phyloP scores from a whole-genome alignment of 345 rosid species.

The Noccaea bulbosa region DNA sequence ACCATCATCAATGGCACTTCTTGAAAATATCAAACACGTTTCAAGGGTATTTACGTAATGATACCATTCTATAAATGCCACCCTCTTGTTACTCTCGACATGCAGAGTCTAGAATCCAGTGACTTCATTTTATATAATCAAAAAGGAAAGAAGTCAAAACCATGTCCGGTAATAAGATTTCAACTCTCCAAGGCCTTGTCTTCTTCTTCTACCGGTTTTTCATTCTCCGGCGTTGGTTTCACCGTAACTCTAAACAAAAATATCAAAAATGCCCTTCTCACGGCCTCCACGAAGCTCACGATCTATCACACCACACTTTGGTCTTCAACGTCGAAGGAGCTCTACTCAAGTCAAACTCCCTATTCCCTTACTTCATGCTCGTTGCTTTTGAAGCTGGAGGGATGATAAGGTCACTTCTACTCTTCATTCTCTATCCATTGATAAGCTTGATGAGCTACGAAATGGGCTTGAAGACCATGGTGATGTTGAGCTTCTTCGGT shows the following conservation, averaged over 20 bases:
- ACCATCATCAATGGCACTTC: constrained; percentile 32
- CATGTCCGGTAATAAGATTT: constrained; percentile 43
- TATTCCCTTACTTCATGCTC: constrained; percentile 70
- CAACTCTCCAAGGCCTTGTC: constrained; percentile 51
- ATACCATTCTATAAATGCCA: constrained; percentile 30
- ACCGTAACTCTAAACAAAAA: constrained; percentile 47
- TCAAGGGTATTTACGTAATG: constrained; percentile 35
- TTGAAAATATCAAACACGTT: constrained; percentile 26
- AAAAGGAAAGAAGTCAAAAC: constrained; percentile 28
- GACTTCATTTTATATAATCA: neutral
- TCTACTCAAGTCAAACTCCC: constrained; percentile 50
- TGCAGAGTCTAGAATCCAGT: constrained; percentile 41
- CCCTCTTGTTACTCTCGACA: constrained; percentile 30
- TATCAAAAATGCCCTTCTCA: constrained; percentile 49
- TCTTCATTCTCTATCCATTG: constrained; percentile 59
- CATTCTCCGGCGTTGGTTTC: constrained; percentile 44
- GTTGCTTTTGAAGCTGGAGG: constrained; percentile 75
- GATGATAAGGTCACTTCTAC: constrained; percentile 51
- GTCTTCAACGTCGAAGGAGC: constrained; percentile 59
- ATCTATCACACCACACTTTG: constrained; percentile 52
- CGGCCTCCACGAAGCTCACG: constrained; percentile 44
- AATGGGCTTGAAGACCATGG: constrained; percentile 53
- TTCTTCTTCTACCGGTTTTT: constrained; percentile 51
- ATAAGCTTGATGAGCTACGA: constrained; percentile 47
- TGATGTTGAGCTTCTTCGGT: constrained; percentile 57